A percentile compares a stretch with the other conserved stretches of the same genome.
phyloP scores from a whole-genome alignment of 164 flowering plant species.

The Dillenia suffruticosa region DNA sequence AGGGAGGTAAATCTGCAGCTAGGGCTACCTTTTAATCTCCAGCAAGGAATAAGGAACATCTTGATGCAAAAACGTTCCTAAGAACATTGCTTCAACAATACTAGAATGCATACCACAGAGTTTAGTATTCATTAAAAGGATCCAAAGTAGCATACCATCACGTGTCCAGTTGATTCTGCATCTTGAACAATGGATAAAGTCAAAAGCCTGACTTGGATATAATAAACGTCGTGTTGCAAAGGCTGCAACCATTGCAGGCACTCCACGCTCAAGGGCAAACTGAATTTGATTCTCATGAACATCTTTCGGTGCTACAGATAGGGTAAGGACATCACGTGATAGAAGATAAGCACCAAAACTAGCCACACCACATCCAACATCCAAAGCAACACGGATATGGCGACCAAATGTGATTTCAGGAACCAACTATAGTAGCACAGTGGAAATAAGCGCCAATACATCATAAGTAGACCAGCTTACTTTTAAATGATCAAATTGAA shows the following conservation, averaged over 20 bases:
- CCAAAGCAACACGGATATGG: slow-evolving; percentile 49
- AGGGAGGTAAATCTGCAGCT: no score
- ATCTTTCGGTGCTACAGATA: slow-evolving; percentile 66
- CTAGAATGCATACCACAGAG: no score
- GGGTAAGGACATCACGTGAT: slow-evolving; percentile 39
- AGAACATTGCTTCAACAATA: no score
- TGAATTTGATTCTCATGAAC: slow-evolving; percentile 72
- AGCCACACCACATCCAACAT: slow-evolving; percentile 69
- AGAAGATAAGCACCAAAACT: slow-evolving; percentile 64
- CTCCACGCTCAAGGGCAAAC: slow-evolving; percentile 69
- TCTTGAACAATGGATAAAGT: slow-evolving; percentile 62
- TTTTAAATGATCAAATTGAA: neutral
- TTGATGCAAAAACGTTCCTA: no score
- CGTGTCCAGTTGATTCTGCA: slow-evolving; percentile 68
- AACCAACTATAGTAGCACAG: slow-evolving; percentile 39
- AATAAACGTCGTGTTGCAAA: slow-evolving; percentile 49
- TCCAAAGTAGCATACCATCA: slow-evolving; percentile 37
- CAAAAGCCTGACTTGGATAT: slow-evolving; percentile 72
- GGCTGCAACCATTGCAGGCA: slow-evolving; percentile 65
- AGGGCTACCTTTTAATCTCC: no score
- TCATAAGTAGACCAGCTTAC: no score
- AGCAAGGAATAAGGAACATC: no score
- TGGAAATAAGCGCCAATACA: no score
- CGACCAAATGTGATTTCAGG: slow-evolving; percentile 53
- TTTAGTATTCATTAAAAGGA: no score